Conservation (phyloP, 2,329 filamentous ascomycete species). For the Catunica adiposa region DNA sequence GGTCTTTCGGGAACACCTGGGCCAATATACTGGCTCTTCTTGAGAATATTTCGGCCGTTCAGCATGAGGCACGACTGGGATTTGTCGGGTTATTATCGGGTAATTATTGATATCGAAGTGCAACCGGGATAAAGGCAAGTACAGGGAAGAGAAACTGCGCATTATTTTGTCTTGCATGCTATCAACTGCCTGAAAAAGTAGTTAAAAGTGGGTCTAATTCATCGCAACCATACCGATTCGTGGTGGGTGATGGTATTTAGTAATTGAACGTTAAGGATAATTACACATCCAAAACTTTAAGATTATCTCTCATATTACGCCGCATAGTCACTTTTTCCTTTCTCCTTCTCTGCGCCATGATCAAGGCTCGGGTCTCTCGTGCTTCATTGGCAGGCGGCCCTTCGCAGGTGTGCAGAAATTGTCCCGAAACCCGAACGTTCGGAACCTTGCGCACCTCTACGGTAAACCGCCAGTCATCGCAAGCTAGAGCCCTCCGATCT, state of each 20-base stretch:
- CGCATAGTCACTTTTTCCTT: not conserved
- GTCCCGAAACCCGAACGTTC: not conserved
- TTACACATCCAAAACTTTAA: no score
- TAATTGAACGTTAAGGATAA: no score
- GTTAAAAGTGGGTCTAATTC: not conserved
- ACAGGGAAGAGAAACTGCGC: not conserved
- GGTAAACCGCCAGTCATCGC: not conserved
- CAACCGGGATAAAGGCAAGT: not conserved
- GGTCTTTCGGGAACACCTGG: conserved; percentile 6
- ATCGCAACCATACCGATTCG: no score
- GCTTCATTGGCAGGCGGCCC: not conserved
- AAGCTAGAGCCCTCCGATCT: not conserved
- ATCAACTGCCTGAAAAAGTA: not conserved
- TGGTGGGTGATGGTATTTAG: no score
- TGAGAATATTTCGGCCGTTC: conserved; percentile 15
- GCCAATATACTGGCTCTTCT: conserved; percentile 2
- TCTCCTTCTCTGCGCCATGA: conserved; percentile 8
- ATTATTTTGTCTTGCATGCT: not conserved
- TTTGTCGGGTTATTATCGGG: conserved; percentile 12
- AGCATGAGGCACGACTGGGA: conserved; percentile 6
- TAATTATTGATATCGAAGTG: not conserved
- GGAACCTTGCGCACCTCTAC: not conserved
- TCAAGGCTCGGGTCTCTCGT: conserved; percentile 14
- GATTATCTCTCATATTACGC: not conserved
- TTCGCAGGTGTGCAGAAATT: conserved; percentile 8